Percentiles rank a stretch among this genome's conserved stretches.
Evolutionary conservation across 768 basidiomycete species (phyloP).

Genomic region (Mycena haematopus): DNA sequence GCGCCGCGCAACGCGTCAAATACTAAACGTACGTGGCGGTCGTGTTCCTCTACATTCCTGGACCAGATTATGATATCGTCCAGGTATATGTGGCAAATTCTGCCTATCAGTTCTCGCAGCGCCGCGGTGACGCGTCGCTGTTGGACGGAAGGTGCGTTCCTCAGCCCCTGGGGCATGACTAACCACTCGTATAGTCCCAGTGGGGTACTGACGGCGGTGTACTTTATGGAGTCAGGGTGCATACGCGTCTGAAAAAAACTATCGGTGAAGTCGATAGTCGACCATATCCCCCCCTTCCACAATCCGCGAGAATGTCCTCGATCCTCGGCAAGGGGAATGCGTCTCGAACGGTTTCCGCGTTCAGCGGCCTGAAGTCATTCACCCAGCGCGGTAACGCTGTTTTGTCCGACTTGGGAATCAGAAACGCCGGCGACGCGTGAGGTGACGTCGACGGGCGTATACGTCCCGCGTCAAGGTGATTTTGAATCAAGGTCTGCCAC

Average conservation of each 20-base stretch:
- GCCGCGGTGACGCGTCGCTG: conserved; percentile 35
- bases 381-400: conserved; percentile 24
- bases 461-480: conserved; percentile 39
- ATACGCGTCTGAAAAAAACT: conserved; percentile 44
- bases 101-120: conserved; percentile 35
- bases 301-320: too few relatives aligned
- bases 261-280: conserved; percentile 45
- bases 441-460: conserved; percentile 36
- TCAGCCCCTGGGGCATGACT: too few relatives aligned
- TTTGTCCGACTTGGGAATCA: conserved; percentile 34
- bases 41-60: conserved; percentile 29
- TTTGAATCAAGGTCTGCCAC: conserved; percentile 37
- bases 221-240: conserved; percentile 35
- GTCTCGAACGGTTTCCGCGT: conserved; percentile 27
- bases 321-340: conserved; percentile 35
- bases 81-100: conserved; percentile 37
- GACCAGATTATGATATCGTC: conserved; percentile 44
- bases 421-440: conserved; percentile 39
- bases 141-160: conserved; percentile 40
- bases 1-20: conserved; percentile 29
- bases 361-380: conserved; percentile 30
- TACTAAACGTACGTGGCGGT: conserved; percentile 29
- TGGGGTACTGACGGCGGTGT: conserved; percentile 39
- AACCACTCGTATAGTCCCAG: conserved; percentile 46
- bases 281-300: conserved; percentile 42